Conservation (phyloP, 225 moss, liverwort and hornwort genomes). For the Takakia lepidozioides region DNA sequence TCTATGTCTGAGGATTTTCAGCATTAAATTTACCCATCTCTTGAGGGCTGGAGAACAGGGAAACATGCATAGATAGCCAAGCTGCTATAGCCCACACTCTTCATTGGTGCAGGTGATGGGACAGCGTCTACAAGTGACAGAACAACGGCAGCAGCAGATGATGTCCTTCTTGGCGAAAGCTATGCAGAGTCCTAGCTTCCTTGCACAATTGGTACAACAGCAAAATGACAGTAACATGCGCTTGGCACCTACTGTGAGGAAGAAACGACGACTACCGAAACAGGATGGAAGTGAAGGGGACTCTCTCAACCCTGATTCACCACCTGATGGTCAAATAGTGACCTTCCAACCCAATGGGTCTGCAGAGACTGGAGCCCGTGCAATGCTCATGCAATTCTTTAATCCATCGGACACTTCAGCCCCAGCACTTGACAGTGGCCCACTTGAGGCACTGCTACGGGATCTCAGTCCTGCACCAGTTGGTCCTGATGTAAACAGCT, state of each 20-base stretch:
- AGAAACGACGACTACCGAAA: conserved; percentile 85
- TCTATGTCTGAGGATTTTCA: no score
- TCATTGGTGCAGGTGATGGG: conserved; percentile 47
- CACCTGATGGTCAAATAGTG: conserved; percentile 71
- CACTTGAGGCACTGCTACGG: conserved; percentile 47
- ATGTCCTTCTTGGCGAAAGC: conserved; percentile 78
- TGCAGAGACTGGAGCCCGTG: conserved; percentile 51
- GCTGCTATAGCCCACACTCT: no score
- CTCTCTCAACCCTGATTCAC: conserved; percentile 37
- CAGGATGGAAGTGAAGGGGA: conserved; percentile 55
- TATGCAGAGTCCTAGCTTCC: conserved; percentile 69
- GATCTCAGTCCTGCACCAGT: conserved; percentile 35
- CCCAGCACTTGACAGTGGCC: conserved; percentile 33
- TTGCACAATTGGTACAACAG: conserved; percentile 72
- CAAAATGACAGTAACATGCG: conserved; percentile 47
- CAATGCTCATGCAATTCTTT: conserved; percentile 59
- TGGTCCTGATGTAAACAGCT: conserved; percentile 21
- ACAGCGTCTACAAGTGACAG: conserved; percentile 58
- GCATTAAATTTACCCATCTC: no score
- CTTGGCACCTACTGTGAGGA: conserved; percentile 60
- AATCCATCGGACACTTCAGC: conserved; percentile 36
- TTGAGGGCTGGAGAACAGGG: no score
- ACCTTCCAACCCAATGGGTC: conserved; percentile 61
- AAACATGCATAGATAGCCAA: no score
- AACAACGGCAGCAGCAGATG: conserved; percentile 83